Evolutionary conservation across 192 early-diverging fungal species (phyloP).

Genomic region (Backusella circina): DNA sequence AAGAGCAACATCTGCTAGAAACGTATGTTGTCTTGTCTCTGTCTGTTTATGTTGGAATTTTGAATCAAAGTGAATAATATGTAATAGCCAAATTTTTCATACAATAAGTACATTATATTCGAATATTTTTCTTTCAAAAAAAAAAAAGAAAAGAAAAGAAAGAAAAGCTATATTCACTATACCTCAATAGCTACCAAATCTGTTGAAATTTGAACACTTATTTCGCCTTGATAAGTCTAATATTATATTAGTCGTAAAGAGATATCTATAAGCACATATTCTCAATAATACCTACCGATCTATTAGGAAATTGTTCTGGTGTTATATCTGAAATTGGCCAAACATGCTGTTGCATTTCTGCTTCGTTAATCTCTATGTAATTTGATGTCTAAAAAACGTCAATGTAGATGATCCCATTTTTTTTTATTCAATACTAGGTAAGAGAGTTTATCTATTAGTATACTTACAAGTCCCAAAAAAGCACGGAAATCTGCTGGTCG

Average conservation of each 20-base stretch:
- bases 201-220: constrained; percentile 6
- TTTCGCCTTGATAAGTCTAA: neutral
- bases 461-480: neutral
- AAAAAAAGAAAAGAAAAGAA: neutral
- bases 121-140: neutral
- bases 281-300: neutral
- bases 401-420: neutral
- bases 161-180: neutral
- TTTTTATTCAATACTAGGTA: neutral
- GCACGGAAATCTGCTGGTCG: neutral
- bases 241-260: neutral
- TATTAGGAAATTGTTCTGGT: neutral
- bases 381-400: neutral
- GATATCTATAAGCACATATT: neutral
- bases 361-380: neutral
- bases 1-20: constrained; percentile 2
- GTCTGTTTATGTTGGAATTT: neutral
- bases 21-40: constrained; percentile 14
- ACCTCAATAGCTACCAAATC: constrained; percentile 1
- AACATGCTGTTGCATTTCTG: neutral
- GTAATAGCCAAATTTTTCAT: neutral
- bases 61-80: neutral
- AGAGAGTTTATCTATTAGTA: no score
- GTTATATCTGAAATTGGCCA: neutral
- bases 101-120: neutral